A percentile compares a stretch with the other conserved stretches of the same genome.
Conservation (phyloP, 345 rosid species). For the Clarkia xantiana region DNA sequence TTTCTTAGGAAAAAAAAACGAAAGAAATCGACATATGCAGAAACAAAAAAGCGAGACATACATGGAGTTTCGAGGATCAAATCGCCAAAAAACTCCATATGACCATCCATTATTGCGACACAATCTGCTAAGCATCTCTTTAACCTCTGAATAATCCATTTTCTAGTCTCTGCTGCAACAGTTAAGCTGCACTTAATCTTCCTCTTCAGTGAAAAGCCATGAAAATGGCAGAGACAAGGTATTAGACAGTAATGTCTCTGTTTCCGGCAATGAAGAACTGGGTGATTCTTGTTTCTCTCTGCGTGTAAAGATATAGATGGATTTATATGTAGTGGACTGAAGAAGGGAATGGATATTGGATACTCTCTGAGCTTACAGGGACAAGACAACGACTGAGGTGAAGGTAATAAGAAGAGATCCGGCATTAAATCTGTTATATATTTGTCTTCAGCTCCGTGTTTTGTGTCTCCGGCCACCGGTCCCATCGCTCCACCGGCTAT, state of each 20-base stretch:
- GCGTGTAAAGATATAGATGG: too few relatives aligned
- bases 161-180: conserved; percentile 4
- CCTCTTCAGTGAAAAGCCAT: conserved; percentile 1
- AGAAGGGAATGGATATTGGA: neutral
- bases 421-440: conserved; percentile 8
- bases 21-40: neutral
- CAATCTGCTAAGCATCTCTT: conserved; percentile 43
- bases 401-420: conserved; percentile 6
- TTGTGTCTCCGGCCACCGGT: neutral
- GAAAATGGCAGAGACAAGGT: too few relatives aligned
- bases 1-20: neutral
- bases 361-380: neutral
- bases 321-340: too few relatives aligned
- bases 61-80: conserved; percentile 59
- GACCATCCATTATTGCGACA: conserved; percentile 81
- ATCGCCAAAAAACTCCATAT: conserved; percentile 68
- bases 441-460: conserved; percentile 5
- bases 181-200: conserved; percentile 6
- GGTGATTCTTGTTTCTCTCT: too few relatives aligned
- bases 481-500: conserved; percentile 6
- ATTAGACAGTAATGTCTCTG: too few relatives aligned
- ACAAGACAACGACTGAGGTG: neutral
- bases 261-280: too few relatives aligned
- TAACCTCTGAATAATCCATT: conserved; percentile 29
- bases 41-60: conserved; percentile 14